phyloP scores from a whole-genome alignment of 2,329 filamentous ascomycete genomes.

The Aspergillus candidus region DNA sequence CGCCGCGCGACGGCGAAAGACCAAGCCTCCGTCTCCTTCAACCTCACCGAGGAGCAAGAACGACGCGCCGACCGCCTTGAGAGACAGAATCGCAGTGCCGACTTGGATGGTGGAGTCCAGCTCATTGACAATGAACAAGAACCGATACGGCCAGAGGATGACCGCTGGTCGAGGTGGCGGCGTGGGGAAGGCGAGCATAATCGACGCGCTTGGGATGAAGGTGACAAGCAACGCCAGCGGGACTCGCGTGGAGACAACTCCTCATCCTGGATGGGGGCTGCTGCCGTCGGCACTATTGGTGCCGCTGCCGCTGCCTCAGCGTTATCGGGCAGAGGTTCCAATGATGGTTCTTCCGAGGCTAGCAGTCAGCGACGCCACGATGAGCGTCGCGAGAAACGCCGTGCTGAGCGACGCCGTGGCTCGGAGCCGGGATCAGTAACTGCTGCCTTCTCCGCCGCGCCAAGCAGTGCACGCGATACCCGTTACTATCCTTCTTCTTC shows the following conservation, averaged over 20 bases:
- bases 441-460: slow-evolving; percentile 18
- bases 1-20: slow-evolving; percentile 33
- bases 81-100: slow-evolving; percentile 16
- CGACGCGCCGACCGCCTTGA: slow-evolving; percentile 25
- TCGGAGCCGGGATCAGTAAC: slow-evolving; percentile 18
- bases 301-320: slow-evolving; percentile 43
- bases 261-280: slow-evolving; percentile 31
- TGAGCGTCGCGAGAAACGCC: slow-evolving; percentile 33
- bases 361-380: slow-evolving; percentile 28
- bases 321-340: slow-evolving; percentile 25
- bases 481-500: slow-evolving; percentile 14
- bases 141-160: slow-evolving; percentile 11
- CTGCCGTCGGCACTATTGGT: slow-evolving; percentile 47
- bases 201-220: slow-evolving; percentile 9
- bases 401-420: slow-evolving; percentile 34
- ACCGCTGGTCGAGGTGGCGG: slow-evolving; percentile 13
- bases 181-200: slow-evolving; percentile 19
- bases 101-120: slow-evolving; percentile 19
- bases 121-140: slow-evolving; percentile 27
- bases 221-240: slow-evolving; percentile 3
- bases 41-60: slow-evolving; percentile 53
- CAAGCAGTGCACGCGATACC: slow-evolving; percentile 14
- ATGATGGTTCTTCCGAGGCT: slow-evolving; percentile 24
- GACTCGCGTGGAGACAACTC: slow-evolving; percentile 25
- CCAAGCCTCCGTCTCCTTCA: slow-evolving; percentile 50